These are phyloP conservation scores for Debaryomyces tyrocola DNA, from an alignment of 805 yeast genomes.

Conservation along the genomic window DNA sequence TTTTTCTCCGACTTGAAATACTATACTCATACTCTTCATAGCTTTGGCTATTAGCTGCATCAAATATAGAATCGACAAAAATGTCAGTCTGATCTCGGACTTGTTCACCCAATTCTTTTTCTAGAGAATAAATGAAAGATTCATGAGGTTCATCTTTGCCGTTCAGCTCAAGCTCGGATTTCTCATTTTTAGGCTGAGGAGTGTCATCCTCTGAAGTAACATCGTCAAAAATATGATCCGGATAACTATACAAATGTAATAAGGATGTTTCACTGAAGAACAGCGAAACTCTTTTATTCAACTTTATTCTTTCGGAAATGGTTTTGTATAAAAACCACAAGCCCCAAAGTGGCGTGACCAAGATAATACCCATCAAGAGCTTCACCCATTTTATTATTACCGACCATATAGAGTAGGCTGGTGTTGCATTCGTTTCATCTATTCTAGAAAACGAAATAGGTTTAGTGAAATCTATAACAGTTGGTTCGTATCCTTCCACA, in stretches of 20 bases:
- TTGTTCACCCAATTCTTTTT: constrained; percentile 21
- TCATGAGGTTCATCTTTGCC: not conserved
- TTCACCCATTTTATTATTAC: constrained; percentile 50
- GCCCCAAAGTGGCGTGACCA: constrained; percentile 65
- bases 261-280: constrained; percentile 29
- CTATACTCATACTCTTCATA: constrained; percentile 16
- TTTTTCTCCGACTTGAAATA: constrained; percentile 7
- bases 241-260: constrained; percentile 21
- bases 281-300: constrained; percentile 24
- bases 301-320: constrained; percentile 34
- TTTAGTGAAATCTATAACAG: constrained; percentile 51
- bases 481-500: constrained; percentile 54
- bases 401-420: constrained; percentile 8
- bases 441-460: constrained; percentile 31
- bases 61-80: constrained; percentile 63
- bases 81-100: constrained; percentile 63
- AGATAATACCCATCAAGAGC: constrained; percentile 43
- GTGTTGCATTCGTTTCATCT: not conserved
- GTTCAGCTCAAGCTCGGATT: not conserved
- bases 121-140: constrained; percentile 10
- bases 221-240: constrained; percentile 14
- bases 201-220: constrained; percentile 5
- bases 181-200: not conserved
- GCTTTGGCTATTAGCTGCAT: constrained; percentile 48
- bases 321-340: constrained; percentile 52